Evolutionary conservation across 805 yeast species (phyloP), one percentile per base, ranked within the genome.

Genomic region (Torulaspora quercuum): DNA sequence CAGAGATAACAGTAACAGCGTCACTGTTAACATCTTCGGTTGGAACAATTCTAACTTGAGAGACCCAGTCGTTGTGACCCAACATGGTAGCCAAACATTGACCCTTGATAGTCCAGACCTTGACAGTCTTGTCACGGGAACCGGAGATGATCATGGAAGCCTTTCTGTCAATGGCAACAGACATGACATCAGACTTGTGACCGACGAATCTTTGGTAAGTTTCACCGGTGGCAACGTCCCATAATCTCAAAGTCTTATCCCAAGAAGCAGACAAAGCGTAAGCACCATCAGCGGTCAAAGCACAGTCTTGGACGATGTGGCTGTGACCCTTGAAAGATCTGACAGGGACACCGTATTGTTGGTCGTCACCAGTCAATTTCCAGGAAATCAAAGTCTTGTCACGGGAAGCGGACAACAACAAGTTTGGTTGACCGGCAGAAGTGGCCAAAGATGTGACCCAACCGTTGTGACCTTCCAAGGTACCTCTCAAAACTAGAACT

Each of bases 371-470:
- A 63, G 84, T 78, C 73, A 90, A 79, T 73, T 87, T 82, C 98
- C 98, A 90, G 71, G 89, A 88, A 76, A 92, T 89, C 70, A 92
- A 80, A 64, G 95, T 79, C 83, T 92, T 90, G 75, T 92, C 98
- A 78, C 98, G 84, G 68, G 97, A 90, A 70, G 90, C 96, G 67
- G 98, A 92, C 71, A 92, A 79, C 66, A 92, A 81, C 67, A 92
- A 76, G 74, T 92, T 96, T 74, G 98, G 98, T 81, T 88, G 86
- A 69, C 89, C 88, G 65, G 88, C 83, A 68, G 95, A 82, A 75
- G 97, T 92, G 73, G 97, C 95, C 64, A 92, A 79, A 69, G 96
- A 80, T 56, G 98, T 92, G 67, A 92, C 98, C 97, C 97, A 90
- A 66, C 87, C 87, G 73, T 77, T 79, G 81, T 81, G 87, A 66